A percentile compares a stretch with the other conserved stretches of the same genome.
Conservation (phyloP, 75 land plant species). For the Cunninghamia lanceolata region DNA sequence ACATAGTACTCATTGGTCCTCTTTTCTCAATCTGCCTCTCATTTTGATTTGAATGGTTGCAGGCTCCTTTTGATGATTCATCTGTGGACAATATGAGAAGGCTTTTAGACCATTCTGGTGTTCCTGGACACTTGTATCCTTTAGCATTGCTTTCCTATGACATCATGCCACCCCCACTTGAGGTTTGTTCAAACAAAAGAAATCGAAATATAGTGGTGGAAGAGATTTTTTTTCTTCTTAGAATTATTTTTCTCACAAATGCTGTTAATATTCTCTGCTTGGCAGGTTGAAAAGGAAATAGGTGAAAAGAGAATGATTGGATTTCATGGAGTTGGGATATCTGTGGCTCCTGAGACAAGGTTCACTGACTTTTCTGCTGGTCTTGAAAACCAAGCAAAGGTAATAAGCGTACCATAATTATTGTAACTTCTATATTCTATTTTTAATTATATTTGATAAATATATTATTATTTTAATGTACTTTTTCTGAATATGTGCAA, state of each 20-base stretch:
- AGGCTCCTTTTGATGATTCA: conserved; percentile 89
- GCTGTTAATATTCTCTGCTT: not conserved
- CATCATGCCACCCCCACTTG: conserved; percentile 92
- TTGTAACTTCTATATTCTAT: not conserved
- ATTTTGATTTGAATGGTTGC: conserved; percentile 18
- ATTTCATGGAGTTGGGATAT: conserved; percentile 82
- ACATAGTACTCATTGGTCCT: not conserved
- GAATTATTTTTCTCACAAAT: not conserved
- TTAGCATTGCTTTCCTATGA: conserved; percentile 73
- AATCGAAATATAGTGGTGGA: not conserved
- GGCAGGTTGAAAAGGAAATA: conserved; percentile 89
- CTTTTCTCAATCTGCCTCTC: not conserved
- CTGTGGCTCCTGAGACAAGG: conserved; percentile 54
- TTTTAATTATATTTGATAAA: not conserved
- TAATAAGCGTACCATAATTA: conserved; percentile 16
- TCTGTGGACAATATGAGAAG: conserved; percentile 83
- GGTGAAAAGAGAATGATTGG: conserved; percentile 81
- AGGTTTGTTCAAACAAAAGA: conserved; percentile 42
- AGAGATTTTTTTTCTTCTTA: not conserved
- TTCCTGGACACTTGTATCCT: conserved; percentile 87
- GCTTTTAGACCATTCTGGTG: conserved; percentile 63
- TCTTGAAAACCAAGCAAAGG: conserved; percentile 46
- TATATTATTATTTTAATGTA: not conserved
- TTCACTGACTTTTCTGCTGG: conserved; percentile 31
- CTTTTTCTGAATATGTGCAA: not conserved